A percentile compares a stretch with the other conserved stretches of the same genome.
These are phyloP conservation scores for Papiliotrema nemorosa DNA, from an alignment of 1,284 basidiomycete species.

Conservation along the genomic window DNA sequence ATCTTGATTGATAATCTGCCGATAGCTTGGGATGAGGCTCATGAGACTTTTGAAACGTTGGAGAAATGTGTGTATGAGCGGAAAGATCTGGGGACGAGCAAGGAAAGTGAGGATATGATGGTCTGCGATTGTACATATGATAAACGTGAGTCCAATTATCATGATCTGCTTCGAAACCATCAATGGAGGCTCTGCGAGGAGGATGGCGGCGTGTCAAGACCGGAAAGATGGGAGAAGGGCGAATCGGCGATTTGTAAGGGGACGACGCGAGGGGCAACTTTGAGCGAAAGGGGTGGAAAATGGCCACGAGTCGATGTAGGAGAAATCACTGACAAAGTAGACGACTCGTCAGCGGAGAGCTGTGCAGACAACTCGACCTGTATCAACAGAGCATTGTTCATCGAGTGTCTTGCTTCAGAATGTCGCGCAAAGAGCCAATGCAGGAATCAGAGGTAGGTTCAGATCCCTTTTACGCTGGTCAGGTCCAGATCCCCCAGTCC, in stretches of 20 bases:
- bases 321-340: slow-evolving; percentile 36
- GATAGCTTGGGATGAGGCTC: slow-evolving; percentile 67
- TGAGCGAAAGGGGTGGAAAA: not conserved
- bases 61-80: slow-evolving; percentile 81
- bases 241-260: not conserved
- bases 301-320: not conserved
- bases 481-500: too few relatives aligned
- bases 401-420: slow-evolving; percentile 85
- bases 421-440: slow-evolving; percentile 81
- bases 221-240: too few relatives aligned
- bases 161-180: not conserved
- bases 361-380: slow-evolving; percentile 91
- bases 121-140: slow-evolving; percentile 85
- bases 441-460: slow-evolving; percentile 81
- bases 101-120: slow-evolving; percentile 87
- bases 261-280: not conserved
- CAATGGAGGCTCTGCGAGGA: not conserved
- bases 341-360: slow-evolving; percentile 60
- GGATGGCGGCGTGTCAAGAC: not conserved
- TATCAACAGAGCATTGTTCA: slow-evolving; percentile 95
- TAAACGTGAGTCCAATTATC: slow-evolving; percentile 66
- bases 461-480: not conserved
- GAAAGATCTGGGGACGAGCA: slow-evolving; percentile 77
- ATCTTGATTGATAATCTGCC: slow-evolving; percentile 70
- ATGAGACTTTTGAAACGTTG: slow-evolving; percentile 71